Percentiles rank a stretch among this genome's conserved stretches.
These are phyloP conservation scores for Eutrema yunnanense DNA, from an alignment of 345 rosid genomes.

Conservation along the genomic window DNA sequence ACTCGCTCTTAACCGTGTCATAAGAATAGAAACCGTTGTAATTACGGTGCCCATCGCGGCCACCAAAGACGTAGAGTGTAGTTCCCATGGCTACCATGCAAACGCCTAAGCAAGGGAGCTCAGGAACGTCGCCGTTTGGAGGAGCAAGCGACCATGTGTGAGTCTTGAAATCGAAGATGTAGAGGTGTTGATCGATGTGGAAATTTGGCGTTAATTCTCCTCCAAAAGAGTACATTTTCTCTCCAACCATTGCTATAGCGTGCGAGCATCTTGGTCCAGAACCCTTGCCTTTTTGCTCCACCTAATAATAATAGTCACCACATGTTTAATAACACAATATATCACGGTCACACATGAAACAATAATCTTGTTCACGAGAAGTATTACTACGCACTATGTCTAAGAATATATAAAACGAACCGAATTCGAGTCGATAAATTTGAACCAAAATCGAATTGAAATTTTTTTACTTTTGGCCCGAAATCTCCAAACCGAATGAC, in stretches of 20 bases:
- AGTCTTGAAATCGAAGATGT: slow-evolving; percentile 24
- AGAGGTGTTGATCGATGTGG: slow-evolving; percentile 8
- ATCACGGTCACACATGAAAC: neutral
- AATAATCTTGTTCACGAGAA: neutral
- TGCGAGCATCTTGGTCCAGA: slow-evolving; percentile 24
- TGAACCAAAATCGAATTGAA: no score
- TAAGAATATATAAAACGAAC: neutral
- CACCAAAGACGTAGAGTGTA: slow-evolving; percentile 19
- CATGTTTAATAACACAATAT: neutral
- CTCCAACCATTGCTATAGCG: slow-evolving; percentile 19
- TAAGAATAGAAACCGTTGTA: slow-evolving; percentile 23
- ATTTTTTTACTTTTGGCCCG: neutral
- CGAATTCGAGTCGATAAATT: no score
- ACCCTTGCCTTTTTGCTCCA: slow-evolving; percentile 4
- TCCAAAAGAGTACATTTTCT: slow-evolving; percentile 25
- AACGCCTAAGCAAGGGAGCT: slow-evolving; percentile 15
- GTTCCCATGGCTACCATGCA: slow-evolving; percentile 21
- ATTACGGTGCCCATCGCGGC: slow-evolving; percentile 1
- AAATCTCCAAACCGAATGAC: neutral
- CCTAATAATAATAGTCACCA: neutral
- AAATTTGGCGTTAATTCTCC: slow-evolving; percentile 18
- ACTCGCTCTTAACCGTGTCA: slow-evolving; percentile 20
- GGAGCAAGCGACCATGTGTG: slow-evolving; percentile 16
- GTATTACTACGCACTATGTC: no score
- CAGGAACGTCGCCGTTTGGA: slow-evolving; percentile 19